These are phyloP conservation scores for Cryptococcus hybrid DNA, from an alignment of 1,284 basidiomycete species.

Conservation along the genomic window DNA sequence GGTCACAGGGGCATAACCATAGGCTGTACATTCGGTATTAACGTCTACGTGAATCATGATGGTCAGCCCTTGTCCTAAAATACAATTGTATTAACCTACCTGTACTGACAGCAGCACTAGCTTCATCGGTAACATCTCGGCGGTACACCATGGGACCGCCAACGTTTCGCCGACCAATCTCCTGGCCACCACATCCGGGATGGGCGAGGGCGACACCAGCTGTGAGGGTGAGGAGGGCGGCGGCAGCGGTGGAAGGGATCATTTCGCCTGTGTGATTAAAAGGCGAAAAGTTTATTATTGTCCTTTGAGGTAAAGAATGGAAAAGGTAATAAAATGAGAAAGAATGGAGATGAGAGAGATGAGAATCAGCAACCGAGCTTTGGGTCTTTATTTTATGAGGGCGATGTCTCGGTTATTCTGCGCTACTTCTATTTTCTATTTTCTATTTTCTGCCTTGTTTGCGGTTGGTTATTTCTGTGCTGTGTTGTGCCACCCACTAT, in stretches of 20 bases:
- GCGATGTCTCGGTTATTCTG: background rate
- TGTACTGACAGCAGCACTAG: constrained; percentile 18
- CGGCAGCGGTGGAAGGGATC: background rate
- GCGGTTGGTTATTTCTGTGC: no score
- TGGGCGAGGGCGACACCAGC: constrained; percentile 12
- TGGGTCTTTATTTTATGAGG: no score
- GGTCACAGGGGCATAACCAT: constrained; percentile 38
- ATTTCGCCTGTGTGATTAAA: background rate
- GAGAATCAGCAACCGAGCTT: no score
- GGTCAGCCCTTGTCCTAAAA: no score
- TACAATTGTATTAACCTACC: constrained; percentile 11
- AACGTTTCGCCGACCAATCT: constrained; percentile 33
- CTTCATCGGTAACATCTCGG: constrained; percentile 19
- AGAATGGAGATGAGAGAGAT: no score
- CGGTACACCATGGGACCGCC: constrained; percentile 15
- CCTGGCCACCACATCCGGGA: constrained; percentile 38
- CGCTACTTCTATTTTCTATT: background rate
- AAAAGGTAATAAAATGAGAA: no score
- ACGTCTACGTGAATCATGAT: no score
- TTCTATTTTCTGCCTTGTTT: background rate
- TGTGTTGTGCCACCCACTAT: no score
- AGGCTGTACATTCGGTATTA: constrained; percentile 6
- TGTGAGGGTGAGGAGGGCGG: constrained; percentile 2
- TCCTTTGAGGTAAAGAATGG: no score
- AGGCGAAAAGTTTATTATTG: no score